Conservation (phyloP, 2,329 filamentous ascomycete species). For the Penicillium occitanis region DNA sequence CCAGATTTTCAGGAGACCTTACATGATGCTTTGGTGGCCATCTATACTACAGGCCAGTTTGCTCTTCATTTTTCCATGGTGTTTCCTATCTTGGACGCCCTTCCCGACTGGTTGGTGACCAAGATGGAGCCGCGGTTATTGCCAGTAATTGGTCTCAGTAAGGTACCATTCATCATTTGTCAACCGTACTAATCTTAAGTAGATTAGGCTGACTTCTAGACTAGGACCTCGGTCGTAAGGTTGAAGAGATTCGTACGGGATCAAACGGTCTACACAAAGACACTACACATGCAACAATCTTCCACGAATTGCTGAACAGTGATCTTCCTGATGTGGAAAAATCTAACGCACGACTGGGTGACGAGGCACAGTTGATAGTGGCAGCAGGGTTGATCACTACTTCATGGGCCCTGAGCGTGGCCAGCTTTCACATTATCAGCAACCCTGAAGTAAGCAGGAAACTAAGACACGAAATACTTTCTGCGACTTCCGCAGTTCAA, state of each 20-base stretch:
- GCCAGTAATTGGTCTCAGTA: constrained; percentile 23
- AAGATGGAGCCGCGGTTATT: constrained; percentile 23
- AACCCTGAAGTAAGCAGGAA: constrained; percentile 23
- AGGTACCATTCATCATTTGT: constrained; percentile 12
- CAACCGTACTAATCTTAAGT: neutral
- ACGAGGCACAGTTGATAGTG: constrained; percentile 34
- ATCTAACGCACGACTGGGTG: constrained; percentile 30
- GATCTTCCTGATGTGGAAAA: constrained; percentile 37
- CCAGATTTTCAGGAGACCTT: constrained; percentile 23
- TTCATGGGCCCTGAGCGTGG: constrained; percentile 27
- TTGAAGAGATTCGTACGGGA: constrained; percentile 21
- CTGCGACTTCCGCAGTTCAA: neutral
- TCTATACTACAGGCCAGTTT: constrained; percentile 24
- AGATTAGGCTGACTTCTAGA: neutral
- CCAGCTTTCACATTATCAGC: constrained; percentile 26
- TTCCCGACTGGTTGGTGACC: constrained; percentile 27
- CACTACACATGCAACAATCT: constrained; percentile 27
- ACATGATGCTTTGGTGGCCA: constrained; percentile 21
- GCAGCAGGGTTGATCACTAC: constrained; percentile 38
- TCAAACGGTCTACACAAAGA: constrained; percentile 18
- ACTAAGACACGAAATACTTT: constrained; percentile 25
- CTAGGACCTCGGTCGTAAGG: constrained; percentile 22
- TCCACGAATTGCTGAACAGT: constrained; percentile 33
- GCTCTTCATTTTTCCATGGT: constrained; percentile 25
- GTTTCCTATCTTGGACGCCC: constrained; percentile 25